These are phyloP conservation scores for Solanum etuberosum DNA, from an alignment of 257 asterid species.

Conservation along the genomic window DNA sequence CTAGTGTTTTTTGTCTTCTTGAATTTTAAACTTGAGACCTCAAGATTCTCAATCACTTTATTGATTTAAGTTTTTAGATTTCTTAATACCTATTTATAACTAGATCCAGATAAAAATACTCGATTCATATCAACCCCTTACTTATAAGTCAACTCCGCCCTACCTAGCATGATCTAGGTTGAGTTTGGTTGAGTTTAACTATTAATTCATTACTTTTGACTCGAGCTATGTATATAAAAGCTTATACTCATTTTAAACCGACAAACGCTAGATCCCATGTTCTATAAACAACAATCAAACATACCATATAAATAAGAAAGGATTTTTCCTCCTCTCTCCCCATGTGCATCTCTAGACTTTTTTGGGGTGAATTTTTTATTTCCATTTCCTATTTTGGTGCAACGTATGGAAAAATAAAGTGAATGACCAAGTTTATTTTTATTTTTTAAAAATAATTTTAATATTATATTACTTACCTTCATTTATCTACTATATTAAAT, in stretches of 20 bases:
- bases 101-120: background rate
- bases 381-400: background rate
- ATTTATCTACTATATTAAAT: background rate
- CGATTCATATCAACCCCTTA: no score
- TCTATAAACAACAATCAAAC: background rate
- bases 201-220: no score
- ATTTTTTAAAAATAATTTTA: no score
- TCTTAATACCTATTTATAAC: no score
- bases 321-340: background rate
- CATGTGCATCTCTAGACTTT: background rate
- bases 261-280: background rate
- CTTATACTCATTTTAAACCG: background rate
- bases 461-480: background rate
- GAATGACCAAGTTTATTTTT: background rate
- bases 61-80: no score
- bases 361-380: background rate
- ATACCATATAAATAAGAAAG: background rate
- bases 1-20: no score
- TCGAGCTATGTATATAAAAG: background rate
- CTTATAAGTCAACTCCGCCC: background rate
- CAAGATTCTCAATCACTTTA: no score
- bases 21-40: no score
- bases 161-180: background rate
- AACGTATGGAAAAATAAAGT: background rate
- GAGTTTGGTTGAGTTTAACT: background rate